Base-by-base conservation (phyloP, 1,284 basidiomycete species). In the Ustilago cynodontis region DNA sequence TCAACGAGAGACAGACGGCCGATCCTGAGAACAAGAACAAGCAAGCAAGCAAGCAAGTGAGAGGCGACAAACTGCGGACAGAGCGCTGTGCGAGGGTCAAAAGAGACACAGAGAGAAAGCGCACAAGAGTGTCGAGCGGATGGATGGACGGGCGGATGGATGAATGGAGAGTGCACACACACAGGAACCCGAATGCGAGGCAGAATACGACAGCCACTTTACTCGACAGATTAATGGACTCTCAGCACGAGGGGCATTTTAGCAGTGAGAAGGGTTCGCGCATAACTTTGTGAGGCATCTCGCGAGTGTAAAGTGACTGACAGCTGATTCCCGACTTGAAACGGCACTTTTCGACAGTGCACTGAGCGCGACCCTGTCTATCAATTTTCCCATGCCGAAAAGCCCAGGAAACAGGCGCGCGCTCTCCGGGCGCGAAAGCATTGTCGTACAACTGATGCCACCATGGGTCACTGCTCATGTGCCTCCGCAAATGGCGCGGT, bases 301-400 rank as follows among this genome's bases (percentile, higher is more conserved):
- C 22, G 26, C 7, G 35, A 67, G 59, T 67, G 49, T 66, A 29
- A 8, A 20, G 20, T 51, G 20, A 31, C 33, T 59, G 59, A 69
- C 66, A 69, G 66, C 66, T 55, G 54, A 47, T 26, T 43, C 58
- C 47, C 28, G 41, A 53, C 31, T 31, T 61, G 53, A 20, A n/a
- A 10, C n/a, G 59, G 59, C 59, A 61, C 49, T 57, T 61, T 59
- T 67, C 59, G 47, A 62, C 59, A 35, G 20, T 52, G 6, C 51
- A n/a, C 13, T 24, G 18, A 45, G 37, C 65, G 26, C 51, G 65
- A 58, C 51, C 33, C 47, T 49, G 47, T 26, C 47, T 49, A 49
- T 49, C 47, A 49, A 26, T 26, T 24, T 49, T 24, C 24, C 47
- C 47, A 26, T 28, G 47, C 47, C 26, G 26, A 49, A 49, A 49